Evolutionary conservation across 345 rosid species (phyloP), one percentile per base, ranked within the genome.

Genomic region (Brassica rapa): DNA sequence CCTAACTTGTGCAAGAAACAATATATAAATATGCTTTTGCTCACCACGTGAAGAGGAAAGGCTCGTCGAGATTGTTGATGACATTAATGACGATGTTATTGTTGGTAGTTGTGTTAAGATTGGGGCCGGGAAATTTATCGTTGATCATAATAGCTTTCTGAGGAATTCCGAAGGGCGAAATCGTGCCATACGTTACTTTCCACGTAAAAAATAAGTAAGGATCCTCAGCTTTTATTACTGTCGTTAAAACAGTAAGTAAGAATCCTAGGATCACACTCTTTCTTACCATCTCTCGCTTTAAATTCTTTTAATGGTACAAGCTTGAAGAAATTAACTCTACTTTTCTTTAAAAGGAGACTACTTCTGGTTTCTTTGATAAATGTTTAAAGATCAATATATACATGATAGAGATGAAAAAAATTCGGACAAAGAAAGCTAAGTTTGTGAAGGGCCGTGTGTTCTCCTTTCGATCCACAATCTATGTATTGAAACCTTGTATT

Each of bases 91-190:
- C 76, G 4, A 90, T 27, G 59, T 90, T 90, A 76, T 90, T 89
- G 79, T 90, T 89, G 70, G 77, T 62, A 6, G 93, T 87, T 41
- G 88, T 81, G 72, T 90, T 90, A 74, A 90, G 83, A 77, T 68
- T 80, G 6, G 96, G 93, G 6, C 93, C 91, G 0, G 93, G 96
- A 60, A 89, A 91, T 56, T 88, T 79, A 3, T 83, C 77, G 65
- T 91, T 91, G 64, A 91, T 88, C 46, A 88, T 86, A 71, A 91
- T 91, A 24, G 39, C 92, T 60, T 85, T 85, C 62, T 91, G 92
- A 5, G 91, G 90, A 64, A 85, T 78, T 3, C 92, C 91, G 67
- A 89, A 70, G 4, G 96, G 96, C 15, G 92, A 83, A 70, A 83
- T 72, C 74, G 88, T 86, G 53, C 93, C 93, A 16, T 89, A 91